Evolutionary conservation across 2,329 filamentous ascomycete genomes (phyloP), one percentile per base, ranked within the genome.

Genomic region (Pseudocercospora macadamiae): DNA sequence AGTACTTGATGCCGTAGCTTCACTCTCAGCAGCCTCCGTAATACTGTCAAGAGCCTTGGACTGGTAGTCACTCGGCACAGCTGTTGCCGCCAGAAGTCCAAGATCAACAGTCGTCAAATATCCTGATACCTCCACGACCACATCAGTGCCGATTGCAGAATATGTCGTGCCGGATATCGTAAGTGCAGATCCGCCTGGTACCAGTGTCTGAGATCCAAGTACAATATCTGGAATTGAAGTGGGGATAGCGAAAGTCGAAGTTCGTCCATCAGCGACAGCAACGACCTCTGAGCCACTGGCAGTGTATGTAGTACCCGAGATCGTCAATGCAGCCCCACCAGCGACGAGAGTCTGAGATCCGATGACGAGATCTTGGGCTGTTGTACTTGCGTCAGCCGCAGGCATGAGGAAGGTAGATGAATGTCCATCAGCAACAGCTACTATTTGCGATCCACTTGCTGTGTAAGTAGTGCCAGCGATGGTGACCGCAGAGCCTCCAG

Each of bases 401-500:
- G 42, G 21, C 42, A 47, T 47, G 4, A n/a, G 16, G 42, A 14
- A 57, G 3, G 54, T 57, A n/a, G 45, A 51, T 10, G 54, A 45
- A 1, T 45, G 16, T 6, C 45, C 54, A 21, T 45, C 18, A 21
- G 51, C 52, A 1, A 54, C 51, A 16, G 52, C 37, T 12, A 62
- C 26, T 14, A 62, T 45, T 18, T 52, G 55, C 5, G 55, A 48
- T 1, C 55, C 59, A 23, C 52, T 55, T 18, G 55, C 37, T 1
- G 54, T 57, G 49, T 60, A 63, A 9, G 60, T 62, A 21, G 60
- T 62, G 16, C 57, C 60, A 2, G 57, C 47, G 4, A 62, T 37
- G 2, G 57, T 57, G 9, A 62, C 32, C 5, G 56, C 56, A 32
- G 51, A 21, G 12, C 56, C 54, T 18, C 57, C 49, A 51, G 74